Evolutionary conservation across 2,329 filamentous ascomycete genomes (phyloP).

Genomic region (Apiospora rasikravindrae): DNA sequence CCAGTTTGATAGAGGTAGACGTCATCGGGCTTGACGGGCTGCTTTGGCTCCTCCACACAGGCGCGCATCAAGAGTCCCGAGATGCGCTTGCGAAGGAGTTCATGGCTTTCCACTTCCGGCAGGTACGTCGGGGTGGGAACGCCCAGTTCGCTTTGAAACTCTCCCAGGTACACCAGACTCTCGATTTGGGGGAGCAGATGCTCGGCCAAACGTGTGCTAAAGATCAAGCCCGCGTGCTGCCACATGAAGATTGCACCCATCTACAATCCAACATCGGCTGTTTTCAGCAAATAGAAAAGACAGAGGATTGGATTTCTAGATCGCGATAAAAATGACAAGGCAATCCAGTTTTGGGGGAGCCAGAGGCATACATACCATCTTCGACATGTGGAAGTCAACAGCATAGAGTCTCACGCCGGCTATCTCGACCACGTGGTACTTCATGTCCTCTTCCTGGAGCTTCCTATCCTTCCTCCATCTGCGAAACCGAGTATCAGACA

Average conservation of each 20-base stretch:
- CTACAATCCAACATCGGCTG: background rate
- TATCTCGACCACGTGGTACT: constrained; percentile 48
- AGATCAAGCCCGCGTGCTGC: constrained; percentile 51
- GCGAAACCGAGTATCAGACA: background rate
- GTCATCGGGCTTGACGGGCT: constrained; percentile 42
- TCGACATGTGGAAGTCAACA: constrained; percentile 45
- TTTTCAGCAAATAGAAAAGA: background rate
- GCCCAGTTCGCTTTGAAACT: constrained; percentile 30
- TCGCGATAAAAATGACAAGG: background rate
- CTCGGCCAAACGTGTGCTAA: constrained; percentile 53
- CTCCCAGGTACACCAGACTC: constrained; percentile 40
- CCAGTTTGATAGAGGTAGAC: constrained; percentile 60
- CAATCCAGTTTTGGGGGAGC: background rate
- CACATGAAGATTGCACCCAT: constrained; percentile 49
- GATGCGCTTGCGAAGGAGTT: constrained; percentile 46
- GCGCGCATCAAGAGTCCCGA: constrained; percentile 48
- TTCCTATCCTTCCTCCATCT: constrained; percentile 39
- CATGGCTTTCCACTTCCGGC: constrained; percentile 45
- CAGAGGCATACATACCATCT: constrained; percentile 29
- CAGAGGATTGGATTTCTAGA: background rate
- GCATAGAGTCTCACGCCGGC: constrained; percentile 48
- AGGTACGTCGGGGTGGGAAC: constrained; percentile 45
- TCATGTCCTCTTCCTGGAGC: constrained; percentile 42
- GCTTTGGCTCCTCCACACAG: constrained; percentile 37
- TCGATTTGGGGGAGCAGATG: constrained; percentile 46